phyloP scores from a whole-genome alignment of 176 grass and related monocot species.

The Microstegium vimineum region DNA sequence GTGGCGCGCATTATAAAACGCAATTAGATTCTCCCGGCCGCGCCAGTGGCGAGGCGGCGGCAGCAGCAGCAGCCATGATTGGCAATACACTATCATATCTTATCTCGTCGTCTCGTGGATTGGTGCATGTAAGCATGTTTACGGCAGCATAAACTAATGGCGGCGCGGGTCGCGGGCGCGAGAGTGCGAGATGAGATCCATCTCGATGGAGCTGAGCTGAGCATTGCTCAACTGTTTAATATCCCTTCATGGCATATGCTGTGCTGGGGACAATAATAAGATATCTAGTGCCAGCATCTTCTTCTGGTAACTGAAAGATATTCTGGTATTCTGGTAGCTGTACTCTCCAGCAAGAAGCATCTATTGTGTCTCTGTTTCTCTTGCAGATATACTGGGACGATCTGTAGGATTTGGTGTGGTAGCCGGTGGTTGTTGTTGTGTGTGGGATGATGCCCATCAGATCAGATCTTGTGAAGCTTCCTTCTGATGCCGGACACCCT shows the following conservation, averaged over 20 bases:
- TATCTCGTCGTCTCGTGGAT: conserved; percentile 26
- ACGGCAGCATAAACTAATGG: background rate
- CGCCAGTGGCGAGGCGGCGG: conserved; percentile 22
- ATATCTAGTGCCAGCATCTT: conserved; percentile 44
- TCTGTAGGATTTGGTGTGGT: conserved; percentile 7
- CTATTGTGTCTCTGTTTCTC: conserved; percentile 18
- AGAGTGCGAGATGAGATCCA: conserved; percentile 16
- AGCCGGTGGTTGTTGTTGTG: background rate
- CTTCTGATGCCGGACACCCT: background rate
- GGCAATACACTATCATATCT: conserved; percentile 19
- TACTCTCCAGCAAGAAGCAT: conserved; percentile 45
- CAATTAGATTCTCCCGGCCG: conserved; percentile 47
- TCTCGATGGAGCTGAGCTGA: conserved; percentile 10
- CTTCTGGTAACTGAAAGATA: conserved; percentile 26
- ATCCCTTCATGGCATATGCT: background rate
- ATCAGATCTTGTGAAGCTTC: conserved; percentile 41
- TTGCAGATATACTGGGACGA: conserved; percentile 8
- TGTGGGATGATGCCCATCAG: conserved; percentile 9
- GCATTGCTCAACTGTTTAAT: conserved; percentile 23
- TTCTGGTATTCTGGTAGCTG: conserved; percentile 33
- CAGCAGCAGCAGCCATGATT: conserved; percentile 36
- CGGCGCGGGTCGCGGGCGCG: background rate
- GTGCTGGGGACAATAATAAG: conserved; percentile 7
- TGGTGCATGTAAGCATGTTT: background rate
- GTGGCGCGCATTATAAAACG: conserved; percentile 20